A percentile compares a stretch with the other conserved stretches of the same genome.
These are phyloP conservation scores for Boechera divaricarpa DNA, from an alignment of 345 rosid genomes.

Conservation along the genomic window DNA sequence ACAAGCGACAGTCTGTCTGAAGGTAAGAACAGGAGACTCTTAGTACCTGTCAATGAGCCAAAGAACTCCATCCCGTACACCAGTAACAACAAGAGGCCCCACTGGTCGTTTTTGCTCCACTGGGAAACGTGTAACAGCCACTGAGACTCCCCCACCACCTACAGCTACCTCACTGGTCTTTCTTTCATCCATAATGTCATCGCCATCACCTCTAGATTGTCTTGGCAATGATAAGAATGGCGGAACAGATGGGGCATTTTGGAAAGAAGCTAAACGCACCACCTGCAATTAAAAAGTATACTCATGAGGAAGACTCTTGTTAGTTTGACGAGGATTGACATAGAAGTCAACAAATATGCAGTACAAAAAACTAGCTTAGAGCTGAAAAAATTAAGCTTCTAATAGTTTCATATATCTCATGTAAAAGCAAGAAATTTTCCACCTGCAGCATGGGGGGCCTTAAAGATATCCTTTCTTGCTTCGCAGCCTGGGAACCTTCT, in stretches of 20 bases:
- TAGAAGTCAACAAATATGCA: constrained; percentile 13
- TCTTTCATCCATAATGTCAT: constrained; percentile 79
- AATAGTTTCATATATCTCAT: constrained; percentile 10
- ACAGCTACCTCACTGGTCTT: constrained; percentile 89
- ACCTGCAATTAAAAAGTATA: constrained; percentile 58
- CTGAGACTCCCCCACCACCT: constrained; percentile 99
- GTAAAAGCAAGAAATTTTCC: constrained; percentile 34
- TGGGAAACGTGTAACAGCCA: constrained; percentile 98
- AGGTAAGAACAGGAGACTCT: constrained; percentile 27
- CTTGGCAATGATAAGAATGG: constrained; percentile 85
- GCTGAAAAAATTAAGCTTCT: constrained; percentile 2
- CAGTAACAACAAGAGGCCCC: constrained; percentile 93
- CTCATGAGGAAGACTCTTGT: constrained; percentile 29
- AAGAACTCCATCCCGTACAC: constrained; percentile 98
- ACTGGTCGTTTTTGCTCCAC: constrained; percentile 93
- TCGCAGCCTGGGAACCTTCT: constrained; percentile 64
- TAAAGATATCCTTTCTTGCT: constrained; percentile 74
- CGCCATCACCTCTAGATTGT: constrained; percentile 81
- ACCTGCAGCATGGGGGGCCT: constrained; percentile 99
- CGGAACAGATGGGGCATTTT: constrained; percentile 93
- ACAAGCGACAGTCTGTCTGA: not conserved
- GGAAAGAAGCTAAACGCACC: constrained; percentile 97
- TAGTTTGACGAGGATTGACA: constrained; percentile 15
- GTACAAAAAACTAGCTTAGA: constrained; percentile 27
- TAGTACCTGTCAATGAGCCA: constrained; percentile 97